Base-by-base conservation (phyloP, 805 yeast genomes). In the Tetrapisispora phaffii region DNA sequence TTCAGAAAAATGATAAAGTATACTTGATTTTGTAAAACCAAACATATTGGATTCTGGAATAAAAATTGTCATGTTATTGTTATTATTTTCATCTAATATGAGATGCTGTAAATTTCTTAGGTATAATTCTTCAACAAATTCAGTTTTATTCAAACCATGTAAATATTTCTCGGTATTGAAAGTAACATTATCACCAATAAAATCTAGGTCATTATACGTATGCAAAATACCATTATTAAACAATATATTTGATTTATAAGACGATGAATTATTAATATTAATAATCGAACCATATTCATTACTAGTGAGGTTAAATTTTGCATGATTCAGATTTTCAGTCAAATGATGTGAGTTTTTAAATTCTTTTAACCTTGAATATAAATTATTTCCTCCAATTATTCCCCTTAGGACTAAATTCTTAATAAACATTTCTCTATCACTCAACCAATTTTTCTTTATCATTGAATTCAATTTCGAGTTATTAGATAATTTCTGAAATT, bases 41-140 rank as follows among this genome's bases (percentile, higher is more conserved):
- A 39, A 41, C 1, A 48, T 48, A 43, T 69, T 73, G 16, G 64
- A 60, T 31, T 54, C 58, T 0, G 76, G 70, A 7, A 86, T 69
- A 44, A 89, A 75, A 1, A 89, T 67, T 0, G 95, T 82, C 55
- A 79, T 83, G 23, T 73, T 66, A 0, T 62, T 28, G 0, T 70
- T 58, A 15, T 21, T 13, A 4, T 47, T 40, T 1, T 65, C 54
- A 29, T 81, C 79, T 44, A 79, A 82, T 16, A 89, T 74, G 40
- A 85, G 62, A 37, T 72, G 49, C 2, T 69, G 63, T 17, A 86
- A 62, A 12, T 74, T 72, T 47, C 88, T 74, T 44, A 85, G 75
- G 37, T 76, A 69, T 15, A 86, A 52, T 53, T 86, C 95, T n/a
- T 74, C 72, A 6, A 85, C 89, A 58, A 85, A 79, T 23, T 69